Conservation (phyloP, 164 flowering plant species). For the Berberis vulgaris region DNA sequence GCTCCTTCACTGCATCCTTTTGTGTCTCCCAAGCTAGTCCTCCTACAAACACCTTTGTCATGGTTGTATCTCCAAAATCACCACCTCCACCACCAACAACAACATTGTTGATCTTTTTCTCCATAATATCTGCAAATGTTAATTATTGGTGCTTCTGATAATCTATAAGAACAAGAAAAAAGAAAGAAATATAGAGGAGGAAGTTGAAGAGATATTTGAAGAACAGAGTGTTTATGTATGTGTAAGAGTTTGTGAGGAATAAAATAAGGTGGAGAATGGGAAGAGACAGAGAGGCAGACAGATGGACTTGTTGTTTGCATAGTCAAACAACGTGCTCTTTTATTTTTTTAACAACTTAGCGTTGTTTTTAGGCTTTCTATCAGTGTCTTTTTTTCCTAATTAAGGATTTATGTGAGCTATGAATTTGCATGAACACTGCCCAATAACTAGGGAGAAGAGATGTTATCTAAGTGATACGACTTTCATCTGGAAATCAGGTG, state of each 20-base stretch:
- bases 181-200: not conserved
- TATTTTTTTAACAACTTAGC: not conserved
- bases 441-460: too few relatives aligned
- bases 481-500: too few relatives aligned
- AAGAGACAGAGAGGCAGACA: not conserved
- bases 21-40: slow-evolving; percentile 98
- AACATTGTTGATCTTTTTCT: slow-evolving; percentile 7
- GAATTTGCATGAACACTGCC: too few relatives aligned
- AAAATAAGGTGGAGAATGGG: not conserved
- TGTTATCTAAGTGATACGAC: too few relatives aligned
- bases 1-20: slow-evolving; percentile 60
- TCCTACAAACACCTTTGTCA: slow-evolving; percentile 89
- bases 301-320: not conserved
- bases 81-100: slow-evolving; percentile 49
- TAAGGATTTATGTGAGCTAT: not conserved
- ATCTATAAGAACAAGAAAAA: not conserved
- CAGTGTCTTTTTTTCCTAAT: not conserved
- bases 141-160: too few relatives aligned
- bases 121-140: not conserved
- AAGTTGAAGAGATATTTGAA: not conserved
- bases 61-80: slow-evolving; percentile 74
- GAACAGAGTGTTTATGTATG: not conserved
- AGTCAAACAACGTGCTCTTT: not conserved
- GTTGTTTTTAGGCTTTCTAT: not conserved
- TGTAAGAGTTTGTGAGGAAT: not conserved